Conservation (phyloP, 1,284 basidiomycete species). For the Trametes versicolor region DNA sequence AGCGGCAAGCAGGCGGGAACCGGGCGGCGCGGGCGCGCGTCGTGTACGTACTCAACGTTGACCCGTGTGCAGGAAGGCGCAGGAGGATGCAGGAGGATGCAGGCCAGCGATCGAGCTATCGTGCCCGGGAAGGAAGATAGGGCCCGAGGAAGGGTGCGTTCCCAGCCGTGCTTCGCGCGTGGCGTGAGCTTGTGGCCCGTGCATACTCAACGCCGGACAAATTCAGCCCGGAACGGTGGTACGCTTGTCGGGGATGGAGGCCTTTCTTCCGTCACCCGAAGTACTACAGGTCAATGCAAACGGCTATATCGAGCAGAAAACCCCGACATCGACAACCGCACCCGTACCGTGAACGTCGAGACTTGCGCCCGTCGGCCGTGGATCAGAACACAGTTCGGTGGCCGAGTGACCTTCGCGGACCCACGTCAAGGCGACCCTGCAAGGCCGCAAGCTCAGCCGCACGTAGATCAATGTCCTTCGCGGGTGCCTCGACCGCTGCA, state of each 20-base stretch:
- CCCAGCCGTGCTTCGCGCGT: slow-evolving; percentile 16
- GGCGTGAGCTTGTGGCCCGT: slow-evolving; percentile 14
- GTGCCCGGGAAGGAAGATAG: slow-evolving; percentile 6
- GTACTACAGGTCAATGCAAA: not conserved
- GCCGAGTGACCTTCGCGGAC: not conserved
- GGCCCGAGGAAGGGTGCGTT: slow-evolving; percentile 9
- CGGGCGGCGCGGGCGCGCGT: not conserved
- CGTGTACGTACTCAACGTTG: slow-evolving; percentile 7
- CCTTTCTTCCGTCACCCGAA: not conserved
- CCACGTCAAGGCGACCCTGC: slow-evolving; percentile 12
- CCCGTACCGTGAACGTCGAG: not conserved
- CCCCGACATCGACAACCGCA: not conserved
- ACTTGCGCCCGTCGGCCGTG: not conserved
- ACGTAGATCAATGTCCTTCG: slow-evolving; percentile 17
- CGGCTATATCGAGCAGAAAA: not conserved
- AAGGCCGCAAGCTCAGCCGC: not conserved
- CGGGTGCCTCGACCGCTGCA: slow-evolving; percentile 17
- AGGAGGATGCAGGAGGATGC: too few species aligned
- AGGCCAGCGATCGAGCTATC: slow-evolving; percentile 15
- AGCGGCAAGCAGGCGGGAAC: not conserved
- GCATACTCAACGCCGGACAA: slow-evolving; percentile 27
- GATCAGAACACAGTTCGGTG: not conserved
- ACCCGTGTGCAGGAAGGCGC: slow-evolving; percentile 4
- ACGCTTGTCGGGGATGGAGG: slow-evolving; percentile 5
- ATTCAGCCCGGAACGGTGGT: slow-evolving; percentile 3